These are phyloP conservation scores for Prunus dulcis DNA, from an alignment of 306 rosid genomes.

Conservation along the genomic window DNA sequence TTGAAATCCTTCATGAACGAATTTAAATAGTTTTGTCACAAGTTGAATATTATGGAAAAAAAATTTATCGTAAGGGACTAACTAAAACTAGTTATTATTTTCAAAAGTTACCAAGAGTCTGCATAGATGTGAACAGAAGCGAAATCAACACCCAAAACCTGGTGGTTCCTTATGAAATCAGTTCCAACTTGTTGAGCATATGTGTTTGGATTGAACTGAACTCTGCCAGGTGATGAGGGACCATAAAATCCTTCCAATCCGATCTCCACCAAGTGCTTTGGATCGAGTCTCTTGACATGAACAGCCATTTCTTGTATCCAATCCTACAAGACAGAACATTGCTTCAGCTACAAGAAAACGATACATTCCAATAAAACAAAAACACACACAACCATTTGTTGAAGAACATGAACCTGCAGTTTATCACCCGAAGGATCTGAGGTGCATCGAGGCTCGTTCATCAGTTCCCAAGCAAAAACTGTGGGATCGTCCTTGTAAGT, in stretches of 20 bases:
- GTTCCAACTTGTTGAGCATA: slow-evolving; percentile 92
- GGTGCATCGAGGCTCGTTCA: slow-evolving; percentile 92
- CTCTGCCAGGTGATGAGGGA: slow-evolving; percentile 74
- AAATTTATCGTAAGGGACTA: background rate
- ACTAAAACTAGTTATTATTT: background rate
- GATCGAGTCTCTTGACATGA: slow-evolving; percentile 77
- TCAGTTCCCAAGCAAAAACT: slow-evolving; percentile 92
- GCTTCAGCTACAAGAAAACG: background rate
- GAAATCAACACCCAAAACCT: slow-evolving; percentile 83
- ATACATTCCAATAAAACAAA: background rate
- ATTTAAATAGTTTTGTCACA: slow-evolving; percentile 6
- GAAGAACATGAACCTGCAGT: slow-evolving; percentile 53
- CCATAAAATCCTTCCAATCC: slow-evolving; percentile 96
- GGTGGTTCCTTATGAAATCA: slow-evolving; percentile 90
- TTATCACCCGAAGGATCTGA: slow-evolving; percentile 73
- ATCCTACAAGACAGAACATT: slow-evolving; percentile 36
- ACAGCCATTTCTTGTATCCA: slow-evolving; percentile 96
- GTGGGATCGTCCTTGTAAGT: slow-evolving; percentile 96
- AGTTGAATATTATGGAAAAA: background rate
- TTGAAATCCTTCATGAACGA: slow-evolving; percentile 52
- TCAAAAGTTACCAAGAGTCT: slow-evolving; percentile 66
- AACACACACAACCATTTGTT: background rate
- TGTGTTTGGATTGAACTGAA: slow-evolving; percentile 79
- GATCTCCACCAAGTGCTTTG: slow-evolving; percentile 84
- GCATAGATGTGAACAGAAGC: slow-evolving; percentile 93